A percentile compares a stretch with the other conserved stretches of the same genome.
Conservation (phyloP, 2,329 filamentous ascomycete species). For the Exophiala mesophila region DNA sequence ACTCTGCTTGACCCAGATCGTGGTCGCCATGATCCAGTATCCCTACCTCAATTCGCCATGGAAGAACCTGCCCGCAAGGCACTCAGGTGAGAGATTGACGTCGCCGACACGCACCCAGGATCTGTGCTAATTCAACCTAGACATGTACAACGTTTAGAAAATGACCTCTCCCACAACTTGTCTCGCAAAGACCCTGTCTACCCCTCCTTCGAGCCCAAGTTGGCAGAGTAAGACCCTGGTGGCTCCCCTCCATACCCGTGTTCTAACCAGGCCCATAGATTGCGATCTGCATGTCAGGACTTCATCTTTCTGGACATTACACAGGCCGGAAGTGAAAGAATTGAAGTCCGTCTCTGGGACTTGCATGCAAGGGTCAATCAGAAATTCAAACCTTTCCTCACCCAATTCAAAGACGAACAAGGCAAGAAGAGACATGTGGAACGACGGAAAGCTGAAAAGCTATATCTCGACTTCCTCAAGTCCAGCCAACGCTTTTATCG, state of each 20-base stretch:
- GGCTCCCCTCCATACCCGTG: background rate
- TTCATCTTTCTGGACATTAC: slow-evolving; percentile 18
- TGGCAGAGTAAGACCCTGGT: slow-evolving; percentile 23
- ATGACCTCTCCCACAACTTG: slow-evolving; percentile 38
- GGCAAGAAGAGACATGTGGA: slow-evolving; percentile 54
- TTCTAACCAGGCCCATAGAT: no score
- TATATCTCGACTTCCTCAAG: slow-evolving; percentile 80
- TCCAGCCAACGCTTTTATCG: slow-evolving; percentile 84
- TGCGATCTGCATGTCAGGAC: slow-evolving; percentile 22
- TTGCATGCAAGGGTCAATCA: slow-evolving; percentile 72
- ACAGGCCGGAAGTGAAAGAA: slow-evolving; percentile 55
- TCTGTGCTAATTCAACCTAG: slow-evolving; percentile 21
- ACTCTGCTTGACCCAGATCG: slow-evolving; percentile 21
- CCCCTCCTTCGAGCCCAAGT: slow-evolving; percentile 17
- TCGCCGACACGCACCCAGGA: no score
- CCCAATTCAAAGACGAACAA: slow-evolving; percentile 46
- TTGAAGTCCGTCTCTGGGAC: slow-evolving; percentile 72
- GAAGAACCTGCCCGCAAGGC: slow-evolving; percentile 38
- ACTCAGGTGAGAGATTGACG: slow-evolving; percentile 45
- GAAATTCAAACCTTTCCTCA: slow-evolving; percentile 68
- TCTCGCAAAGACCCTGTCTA: slow-evolving; percentile 18
- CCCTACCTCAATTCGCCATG: slow-evolving; percentile 18
- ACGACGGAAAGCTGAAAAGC: slow-evolving; percentile 72
- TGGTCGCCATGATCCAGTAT: slow-evolving; percentile 26
- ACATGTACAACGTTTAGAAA: slow-evolving; percentile 41